These are phyloP conservation scores for Vachellia collinsii DNA, from an alignment of 306 rosid genomes.

Conservation along the genomic window DNA sequence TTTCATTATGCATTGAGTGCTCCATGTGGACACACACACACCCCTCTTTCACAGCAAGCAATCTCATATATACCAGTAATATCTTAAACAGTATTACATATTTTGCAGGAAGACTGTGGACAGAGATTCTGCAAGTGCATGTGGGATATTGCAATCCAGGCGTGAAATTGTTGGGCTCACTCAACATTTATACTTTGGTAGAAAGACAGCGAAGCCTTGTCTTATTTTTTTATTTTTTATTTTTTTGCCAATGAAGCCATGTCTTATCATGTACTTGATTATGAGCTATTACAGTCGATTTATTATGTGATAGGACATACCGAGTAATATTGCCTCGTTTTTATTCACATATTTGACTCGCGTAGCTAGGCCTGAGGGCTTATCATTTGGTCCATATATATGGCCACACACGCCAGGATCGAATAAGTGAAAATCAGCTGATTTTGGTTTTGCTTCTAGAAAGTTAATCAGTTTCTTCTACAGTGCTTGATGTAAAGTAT, in stretches of 20 bases:
- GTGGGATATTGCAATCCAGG: neutral
- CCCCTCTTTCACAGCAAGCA: conserved; percentile 26
- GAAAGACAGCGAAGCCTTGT: neutral
- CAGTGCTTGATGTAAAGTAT: too few relatives aligned
- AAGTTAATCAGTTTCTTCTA: too few relatives aligned
- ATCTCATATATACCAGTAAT: conserved; percentile 11
- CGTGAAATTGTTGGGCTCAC: neutral
- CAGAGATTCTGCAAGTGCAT: neutral
- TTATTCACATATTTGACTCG: neutral
- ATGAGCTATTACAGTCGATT: neutral
- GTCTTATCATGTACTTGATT: neutral
- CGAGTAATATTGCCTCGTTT: neutral
- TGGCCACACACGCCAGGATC: too few relatives aligned
- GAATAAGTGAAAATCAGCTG: too few relatives aligned
- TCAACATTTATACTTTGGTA: neutral
- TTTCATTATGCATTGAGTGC: too few relatives aligned
- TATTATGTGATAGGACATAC: neutral
- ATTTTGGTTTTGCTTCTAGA: too few relatives aligned
- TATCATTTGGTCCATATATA: neutral
- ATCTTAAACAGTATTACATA: neutral
- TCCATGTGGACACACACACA: conserved; percentile 42
- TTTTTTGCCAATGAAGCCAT: too few relatives aligned
- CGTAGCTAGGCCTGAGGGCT: neutral
- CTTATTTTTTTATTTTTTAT: too few relatives aligned
- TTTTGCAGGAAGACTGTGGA: neutral